These are phyloP conservation scores for Dispira parvispora DNA, from an alignment of 192 early-diverging fungal genomes.

Conservation along the genomic window DNA sequence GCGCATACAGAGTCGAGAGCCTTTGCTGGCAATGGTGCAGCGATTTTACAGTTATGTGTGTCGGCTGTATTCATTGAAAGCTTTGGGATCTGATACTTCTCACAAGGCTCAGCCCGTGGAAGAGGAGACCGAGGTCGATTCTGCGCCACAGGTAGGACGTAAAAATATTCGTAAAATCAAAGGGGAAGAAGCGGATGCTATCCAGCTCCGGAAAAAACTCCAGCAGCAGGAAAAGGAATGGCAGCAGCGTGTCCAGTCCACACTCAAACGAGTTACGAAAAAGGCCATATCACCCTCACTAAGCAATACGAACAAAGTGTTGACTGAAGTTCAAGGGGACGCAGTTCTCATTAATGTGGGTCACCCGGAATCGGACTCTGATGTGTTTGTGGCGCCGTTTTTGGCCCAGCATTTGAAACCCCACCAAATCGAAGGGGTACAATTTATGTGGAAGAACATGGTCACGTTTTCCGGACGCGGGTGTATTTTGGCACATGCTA, in stretches of 20 bases:
- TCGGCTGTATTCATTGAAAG: neutral
- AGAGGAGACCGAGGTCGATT: neutral
- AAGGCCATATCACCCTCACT: neutral
- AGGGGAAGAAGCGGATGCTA: conserved; percentile 14
- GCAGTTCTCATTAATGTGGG: conserved; percentile 43
- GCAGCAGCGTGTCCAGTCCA: conserved; percentile 5
- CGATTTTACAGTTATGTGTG: conserved; percentile 7
- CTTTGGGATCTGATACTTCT: neutral
- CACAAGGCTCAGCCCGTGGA: neutral
- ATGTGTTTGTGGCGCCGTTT: conserved; percentile 36
- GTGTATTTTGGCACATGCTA: conserved; percentile 67
- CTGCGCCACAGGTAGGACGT: conserved; percentile 1
- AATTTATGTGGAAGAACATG: conserved; percentile 66
- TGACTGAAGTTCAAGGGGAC: conserved; percentile 7
- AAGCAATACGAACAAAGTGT: neutral
- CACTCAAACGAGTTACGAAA: neutral
- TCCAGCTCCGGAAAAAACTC: conserved; percentile 13
- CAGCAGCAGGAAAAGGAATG: conserved; percentile 11
- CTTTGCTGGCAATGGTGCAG: conserved; percentile 13
- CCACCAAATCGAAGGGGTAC: conserved; percentile 61
- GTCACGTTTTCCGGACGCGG: conserved; percentile 50
- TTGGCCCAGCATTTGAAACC: conserved; percentile 37
- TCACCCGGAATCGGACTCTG: conserved; percentile 32
- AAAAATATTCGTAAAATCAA: conserved; percentile 23
- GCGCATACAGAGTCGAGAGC: neutral